A percentile compares a stretch with the other conserved stretches of the same genome.
These are phyloP conservation scores for Chaetomium tenue DNA, from an alignment of 495 filamentous ascomycete species.

Conservation along the genomic window DNA sequence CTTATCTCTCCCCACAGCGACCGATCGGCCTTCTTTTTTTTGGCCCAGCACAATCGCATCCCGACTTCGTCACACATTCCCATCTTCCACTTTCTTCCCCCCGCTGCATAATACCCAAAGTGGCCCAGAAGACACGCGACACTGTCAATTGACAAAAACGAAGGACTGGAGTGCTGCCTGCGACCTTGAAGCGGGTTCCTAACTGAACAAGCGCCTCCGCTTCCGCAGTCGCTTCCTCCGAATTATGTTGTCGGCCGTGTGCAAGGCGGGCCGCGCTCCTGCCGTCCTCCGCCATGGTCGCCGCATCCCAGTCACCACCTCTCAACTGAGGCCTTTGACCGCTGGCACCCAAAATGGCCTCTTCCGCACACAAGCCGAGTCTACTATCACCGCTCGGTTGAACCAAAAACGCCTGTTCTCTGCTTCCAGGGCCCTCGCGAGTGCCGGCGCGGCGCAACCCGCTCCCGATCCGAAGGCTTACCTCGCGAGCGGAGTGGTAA, in stretches of 20 bases:
- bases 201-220: slow-evolving; percentile 16
- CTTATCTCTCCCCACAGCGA: slow-evolving; percentile 34
- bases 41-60: slow-evolving; percentile 21
- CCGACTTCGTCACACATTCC: slow-evolving; percentile 18
- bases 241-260: slow-evolving; percentile 42
- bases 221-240: slow-evolving; percentile 15
- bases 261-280: slow-evolving; percentile 50
- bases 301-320: slow-evolving; percentile 40
- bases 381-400: slow-evolving; percentile 27
- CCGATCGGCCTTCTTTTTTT: slow-evolving; percentile 23
- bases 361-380: slow-evolving; percentile 35
- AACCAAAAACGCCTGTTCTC: slow-evolving; percentile 45
- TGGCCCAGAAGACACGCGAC: slow-evolving; percentile 24
- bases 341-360: slow-evolving; percentile 33
- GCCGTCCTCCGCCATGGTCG: slow-evolving; percentile 50
- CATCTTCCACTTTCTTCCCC: slow-evolving; percentile 17
- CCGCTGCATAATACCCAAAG: slow-evolving; percentile 12
- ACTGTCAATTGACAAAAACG: slow-evolving; percentile 29
- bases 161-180: slow-evolving; percentile 22
- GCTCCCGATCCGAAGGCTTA: slow-evolving; percentile 86
- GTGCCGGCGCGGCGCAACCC: slow-evolving; percentile 48
- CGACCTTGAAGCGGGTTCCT: slow-evolving; percentile 17
- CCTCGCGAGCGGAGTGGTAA: slow-evolving; percentile 79
- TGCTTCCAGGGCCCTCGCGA: slow-evolving; percentile 35
- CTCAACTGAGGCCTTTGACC: slow-evolving; percentile 41